A percentile compares a stretch with the other conserved stretches of the same genome.
Evolutionary conservation across 768 basidiomycete species (phyloP).

Genomic region (Pisolithus tinctorius): DNA sequence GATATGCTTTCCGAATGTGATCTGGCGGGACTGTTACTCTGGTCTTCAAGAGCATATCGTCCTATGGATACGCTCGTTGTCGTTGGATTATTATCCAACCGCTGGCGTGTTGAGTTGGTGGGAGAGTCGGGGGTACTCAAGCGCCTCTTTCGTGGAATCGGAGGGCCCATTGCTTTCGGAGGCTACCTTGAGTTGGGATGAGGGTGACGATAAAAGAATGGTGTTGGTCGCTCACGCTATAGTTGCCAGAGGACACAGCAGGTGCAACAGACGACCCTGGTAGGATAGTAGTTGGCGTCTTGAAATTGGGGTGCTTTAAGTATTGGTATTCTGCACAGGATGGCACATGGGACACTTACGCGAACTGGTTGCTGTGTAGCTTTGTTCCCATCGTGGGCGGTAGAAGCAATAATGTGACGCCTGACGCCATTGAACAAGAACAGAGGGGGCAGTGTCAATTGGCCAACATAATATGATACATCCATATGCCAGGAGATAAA

Average conservation of each 20-base stretch:
- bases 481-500: neutral
- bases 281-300: neutral
- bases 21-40: neutral
- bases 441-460: neutral
- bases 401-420: neutral
- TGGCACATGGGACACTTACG: neutral
- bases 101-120: constrained; percentile 9
- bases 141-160: constrained; percentile 8
- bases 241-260: neutral
- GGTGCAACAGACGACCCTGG: neutral
- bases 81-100: constrained; percentile 1
- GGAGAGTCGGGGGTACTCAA: constrained; percentile 1
- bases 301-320: neutral
- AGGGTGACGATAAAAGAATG: neutral
- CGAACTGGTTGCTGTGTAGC: neutral
- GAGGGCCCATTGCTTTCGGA: constrained; percentile 8
- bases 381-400: neutral
- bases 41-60: neutral
- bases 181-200: constrained; percentile 8
- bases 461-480: neutral
- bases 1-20: neutral
- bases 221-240: constrained; percentile 1
- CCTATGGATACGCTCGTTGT: neutral
- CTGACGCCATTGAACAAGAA: neutral
- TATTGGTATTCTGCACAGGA: neutral